phyloP scores from a whole-genome alignment of 768 basidiomycete species.

The Leccinum ochraceum region DNA sequence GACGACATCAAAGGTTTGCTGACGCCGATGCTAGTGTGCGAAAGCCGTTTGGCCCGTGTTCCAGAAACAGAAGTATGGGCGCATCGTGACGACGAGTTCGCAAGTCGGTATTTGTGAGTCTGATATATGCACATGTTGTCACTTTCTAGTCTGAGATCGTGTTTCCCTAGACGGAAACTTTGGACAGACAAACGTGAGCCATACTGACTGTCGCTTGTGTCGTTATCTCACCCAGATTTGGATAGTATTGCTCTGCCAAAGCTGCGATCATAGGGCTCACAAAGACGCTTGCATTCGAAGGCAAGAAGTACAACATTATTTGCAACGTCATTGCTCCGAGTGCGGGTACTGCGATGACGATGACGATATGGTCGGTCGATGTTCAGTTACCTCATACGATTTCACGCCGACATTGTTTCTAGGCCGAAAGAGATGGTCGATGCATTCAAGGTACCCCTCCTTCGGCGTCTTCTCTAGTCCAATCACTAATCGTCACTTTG shows the following conservation, averaged over 20 bases:
- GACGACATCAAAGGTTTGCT: background rate
- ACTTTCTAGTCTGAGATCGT: background rate
- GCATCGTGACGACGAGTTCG: conserved; percentile 93
- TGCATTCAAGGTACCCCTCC: conserved; percentile 68
- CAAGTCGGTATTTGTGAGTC: conserved; percentile 88
- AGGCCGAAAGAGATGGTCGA: conserved; percentile 87
- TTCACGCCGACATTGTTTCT: background rate
- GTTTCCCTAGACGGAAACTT: conserved; percentile 81
- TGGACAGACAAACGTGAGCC: conserved; percentile 82
- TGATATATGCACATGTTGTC: background rate
- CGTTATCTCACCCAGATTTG: background rate
- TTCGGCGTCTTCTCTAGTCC: background rate
- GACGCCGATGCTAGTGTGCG: conserved; percentile 59
- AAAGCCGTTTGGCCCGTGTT: conserved; percentile 97
- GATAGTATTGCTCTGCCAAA: conserved; percentile 88
- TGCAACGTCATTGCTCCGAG: conserved; percentile 87
- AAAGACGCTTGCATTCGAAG: conserved; percentile 89
- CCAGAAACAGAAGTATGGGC: conserved; percentile 94
- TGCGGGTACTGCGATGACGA: conserved; percentile 91
- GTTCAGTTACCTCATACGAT: background rate
- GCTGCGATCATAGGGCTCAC: conserved; percentile 90
- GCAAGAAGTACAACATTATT: conserved; percentile 86
- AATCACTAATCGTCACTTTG: background rate
- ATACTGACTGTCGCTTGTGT: background rate
- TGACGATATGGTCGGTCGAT: conserved; percentile 63